Conservation (phyloP, 2,329 filamentous ascomycete genomes). For the Cercospora zeina region DNA sequence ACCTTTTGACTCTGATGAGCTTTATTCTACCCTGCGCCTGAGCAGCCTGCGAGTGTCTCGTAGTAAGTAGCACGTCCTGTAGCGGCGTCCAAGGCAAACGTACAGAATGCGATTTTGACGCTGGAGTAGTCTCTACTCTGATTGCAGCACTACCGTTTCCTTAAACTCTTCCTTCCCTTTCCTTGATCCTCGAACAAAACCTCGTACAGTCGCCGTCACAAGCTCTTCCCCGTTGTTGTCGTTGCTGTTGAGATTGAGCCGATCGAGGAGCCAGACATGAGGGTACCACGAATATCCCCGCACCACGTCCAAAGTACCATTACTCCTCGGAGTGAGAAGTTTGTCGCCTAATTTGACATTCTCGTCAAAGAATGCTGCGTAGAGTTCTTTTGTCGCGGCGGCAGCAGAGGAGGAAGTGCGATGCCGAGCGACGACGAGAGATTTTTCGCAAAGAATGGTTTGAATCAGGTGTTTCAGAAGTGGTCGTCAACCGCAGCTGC, state of each 20-base stretch:
- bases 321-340: not conserved
- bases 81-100: too few relatives aligned
- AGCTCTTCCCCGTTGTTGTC: not conserved
- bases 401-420: not conserved
- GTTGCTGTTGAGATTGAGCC: rapidly evolving
- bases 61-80: too few relatives aligned
- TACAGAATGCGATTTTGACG: not conserved
- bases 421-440: not conserved
- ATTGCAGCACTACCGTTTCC: not conserved
- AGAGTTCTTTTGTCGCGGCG: not conserved
- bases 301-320: not conserved
- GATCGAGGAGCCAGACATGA: not conserved
- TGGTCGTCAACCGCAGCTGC: not conserved
- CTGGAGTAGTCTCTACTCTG: not conserved
- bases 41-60: too few relatives aligned
- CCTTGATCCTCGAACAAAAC: not conserved
- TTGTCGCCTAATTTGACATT: not conserved
- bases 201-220: not conserved
- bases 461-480: not conserved
- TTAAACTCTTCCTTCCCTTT: not conserved
- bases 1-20: not conserved
- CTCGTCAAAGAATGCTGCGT: not conserved
- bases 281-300: not conserved
- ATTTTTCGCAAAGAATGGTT: not conserved
- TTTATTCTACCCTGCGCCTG: not conserved